A percentile compares a stretch with the other conserved stretches of the same genome.
These are phyloP conservation scores for Colletotrichum lentis DNA, from an alignment of 2,329 filamentous ascomycete species.

Conservation along the genomic window DNA sequence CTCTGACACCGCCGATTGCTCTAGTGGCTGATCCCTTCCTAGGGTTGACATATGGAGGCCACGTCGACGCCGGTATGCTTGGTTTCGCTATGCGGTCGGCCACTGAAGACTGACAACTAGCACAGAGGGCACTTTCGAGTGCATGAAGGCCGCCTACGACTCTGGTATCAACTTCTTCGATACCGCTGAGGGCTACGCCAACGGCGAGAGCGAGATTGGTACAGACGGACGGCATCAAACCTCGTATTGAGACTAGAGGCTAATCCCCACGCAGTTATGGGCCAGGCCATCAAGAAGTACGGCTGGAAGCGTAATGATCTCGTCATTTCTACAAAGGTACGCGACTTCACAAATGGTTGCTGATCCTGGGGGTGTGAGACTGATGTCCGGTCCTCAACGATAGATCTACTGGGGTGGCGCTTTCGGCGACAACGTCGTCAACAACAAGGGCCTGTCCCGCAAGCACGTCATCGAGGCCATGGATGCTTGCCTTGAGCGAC, in stretches of 20 bases:
- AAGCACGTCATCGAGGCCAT: constrained; percentile 76
- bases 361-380: background rate
- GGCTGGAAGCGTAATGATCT: constrained; percentile 69
- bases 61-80: constrained; percentile 69
- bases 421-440: constrained; percentile 68
- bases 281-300: constrained; percentile 66
- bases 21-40: background rate
- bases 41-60: constrained; percentile 76
- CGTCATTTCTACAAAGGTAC: constrained; percentile 68
- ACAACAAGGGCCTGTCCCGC: constrained; percentile 72
- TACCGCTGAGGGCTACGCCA: constrained; percentile 65
- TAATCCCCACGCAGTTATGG: constrained; percentile 56
- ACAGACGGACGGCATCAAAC: background rate
- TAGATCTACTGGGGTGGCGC: constrained; percentile 71
- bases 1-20: background rate
- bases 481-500: constrained; percentile 64
- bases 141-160: constrained; percentile 69
- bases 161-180: constrained; percentile 71
- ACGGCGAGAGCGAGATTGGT: constrained; percentile 66
- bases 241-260: background rate
- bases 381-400: background rate
- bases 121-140: constrained; percentile 59
- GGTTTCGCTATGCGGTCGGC: background rate
- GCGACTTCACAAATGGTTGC: background rate
- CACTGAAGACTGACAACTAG: background rate